Percentiles rank a stretch among this genome's conserved stretches.
Evolutionary conservation across 2,329 filamentous ascomycete species (phyloP).

Genomic region (Hypoxylon sp.): DNA sequence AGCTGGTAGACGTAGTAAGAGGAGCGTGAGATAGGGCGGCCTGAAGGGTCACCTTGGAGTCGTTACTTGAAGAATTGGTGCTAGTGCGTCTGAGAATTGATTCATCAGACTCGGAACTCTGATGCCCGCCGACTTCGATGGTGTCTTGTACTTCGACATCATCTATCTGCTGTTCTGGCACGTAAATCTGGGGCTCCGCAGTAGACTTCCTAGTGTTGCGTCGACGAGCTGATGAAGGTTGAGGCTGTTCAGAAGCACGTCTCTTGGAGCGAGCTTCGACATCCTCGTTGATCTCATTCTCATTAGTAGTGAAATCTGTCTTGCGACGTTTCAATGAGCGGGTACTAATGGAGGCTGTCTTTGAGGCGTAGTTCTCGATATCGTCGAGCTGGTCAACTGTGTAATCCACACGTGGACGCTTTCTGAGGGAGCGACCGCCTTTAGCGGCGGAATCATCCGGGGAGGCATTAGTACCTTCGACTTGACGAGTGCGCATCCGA

Average conservation of each 20-base stretch:
- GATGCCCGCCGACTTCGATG: conserved; percentile 68
- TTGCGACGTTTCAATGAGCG: conserved; percentile 53
- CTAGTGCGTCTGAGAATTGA: conserved; percentile 54
- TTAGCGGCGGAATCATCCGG: conserved; percentile 67
- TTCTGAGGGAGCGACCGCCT: conserved; percentile 72
- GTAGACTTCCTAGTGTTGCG: conserved; percentile 51
- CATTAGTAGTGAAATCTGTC: conserved; percentile 48
- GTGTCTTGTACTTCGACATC: conserved; percentile 70
- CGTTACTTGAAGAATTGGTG: conserved; percentile 49
- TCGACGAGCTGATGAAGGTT: conserved; percentile 47
- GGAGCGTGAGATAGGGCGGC: background rate
- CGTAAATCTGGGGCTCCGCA: conserved; percentile 51
- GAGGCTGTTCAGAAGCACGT: conserved; percentile 54
- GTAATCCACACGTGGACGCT: conserved; percentile 71
- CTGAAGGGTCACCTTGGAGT: conserved; percentile 36
- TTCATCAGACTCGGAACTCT: conserved; percentile 55
- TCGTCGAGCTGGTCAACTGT: conserved; percentile 69
- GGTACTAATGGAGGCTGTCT: conserved; percentile 47
- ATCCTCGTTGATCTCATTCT: conserved; percentile 50
- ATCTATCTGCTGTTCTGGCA: conserved; percentile 53
- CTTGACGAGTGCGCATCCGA: conserved; percentile 62
- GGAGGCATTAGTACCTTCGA: conserved; percentile 52
- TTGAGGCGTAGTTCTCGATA: conserved; percentile 50
- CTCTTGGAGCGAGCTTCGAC: conserved; percentile 49
- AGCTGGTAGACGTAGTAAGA: conserved; percentile 27